Percentiles rank a stretch among this genome's conserved stretches.
Conservation (phyloP, 306 rosid genomes). For the Oxytropis ochrocephala region DNA sequence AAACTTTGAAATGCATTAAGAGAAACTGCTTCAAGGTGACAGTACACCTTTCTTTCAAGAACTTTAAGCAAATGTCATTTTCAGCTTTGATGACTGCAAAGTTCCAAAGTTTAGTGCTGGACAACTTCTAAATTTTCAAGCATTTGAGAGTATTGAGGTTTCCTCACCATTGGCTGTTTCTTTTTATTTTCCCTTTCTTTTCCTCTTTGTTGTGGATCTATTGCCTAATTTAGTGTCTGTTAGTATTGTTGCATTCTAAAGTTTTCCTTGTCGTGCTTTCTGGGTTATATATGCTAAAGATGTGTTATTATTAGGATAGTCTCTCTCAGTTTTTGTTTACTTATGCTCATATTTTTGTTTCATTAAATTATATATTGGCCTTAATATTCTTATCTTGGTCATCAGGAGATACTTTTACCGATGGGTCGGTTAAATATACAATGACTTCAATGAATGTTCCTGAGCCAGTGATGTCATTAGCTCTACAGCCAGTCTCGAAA, state of each 20-base stretch:
- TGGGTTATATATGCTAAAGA: not conserved
- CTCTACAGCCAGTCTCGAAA: slow-evolving; percentile 93
- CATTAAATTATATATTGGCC: not conserved
- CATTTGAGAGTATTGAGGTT: too few species aligned
- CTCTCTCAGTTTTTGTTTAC: slow-evolving; percentile 8
- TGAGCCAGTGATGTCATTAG: slow-evolving; percentile 99
- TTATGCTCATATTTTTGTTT: not conserved
- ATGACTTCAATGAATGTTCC: slow-evolving; percentile 99
- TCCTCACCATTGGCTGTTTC: too few species aligned
- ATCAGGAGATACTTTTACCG: slow-evolving; percentile 96
- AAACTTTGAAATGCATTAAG: not conserved
- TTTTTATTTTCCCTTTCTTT: too few species aligned
- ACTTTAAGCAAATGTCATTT: not conserved
- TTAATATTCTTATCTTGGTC: slow-evolving; percentile 17
- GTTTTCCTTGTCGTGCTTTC: slow-evolving; percentile 1
- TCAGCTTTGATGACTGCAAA: not conserved
- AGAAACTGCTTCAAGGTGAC: not conserved
- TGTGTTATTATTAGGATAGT: not conserved
- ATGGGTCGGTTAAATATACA: slow-evolving; percentile 83
- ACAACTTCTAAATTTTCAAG: not conserved
- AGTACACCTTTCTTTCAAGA: not conserved
- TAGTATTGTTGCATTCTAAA: not conserved
- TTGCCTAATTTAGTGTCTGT: not conserved
- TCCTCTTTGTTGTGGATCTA: too few species aligned
- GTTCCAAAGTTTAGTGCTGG: not conserved